Evolutionary conservation across 2,329 filamentous ascomycete species (phyloP), one percentile per base, ranked within the genome.

Genomic region (Didymella pomorum): DNA sequence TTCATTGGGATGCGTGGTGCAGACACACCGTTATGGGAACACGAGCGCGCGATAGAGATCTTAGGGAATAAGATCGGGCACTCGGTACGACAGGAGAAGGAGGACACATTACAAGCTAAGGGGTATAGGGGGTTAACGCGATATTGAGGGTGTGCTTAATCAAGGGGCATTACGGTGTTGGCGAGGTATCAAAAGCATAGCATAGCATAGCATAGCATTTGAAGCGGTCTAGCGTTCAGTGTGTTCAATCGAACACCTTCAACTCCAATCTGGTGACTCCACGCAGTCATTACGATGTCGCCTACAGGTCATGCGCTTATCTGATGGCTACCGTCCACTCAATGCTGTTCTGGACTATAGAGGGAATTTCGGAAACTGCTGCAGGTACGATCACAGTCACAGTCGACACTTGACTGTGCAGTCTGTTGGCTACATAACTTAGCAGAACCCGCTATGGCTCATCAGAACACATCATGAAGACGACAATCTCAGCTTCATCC

Each of bases 1-100:
- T 93, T 93, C 65, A 91, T 92, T 71, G 90, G 90, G 12, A 79
- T 93, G 56, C 79, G 86, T 49, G 89, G 88, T 2, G 85, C 84
- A 67, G 83, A 86, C 63, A 84, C 82, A 29, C 84, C 84, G 20
- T 64, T 73, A 4, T 78, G 79, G 74, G 80, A 82, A 70, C 78
- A 79, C 62, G 76, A 78, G 43, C 69, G 78, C 12, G 74, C 78
- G 61, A 70, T 80, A 14, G 71, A 77, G 60, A 67, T 73, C 45
- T 33, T 76, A 48, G 54, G 55, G 52, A 64, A 65, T 20, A 71
- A 65, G 62, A 67, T 73, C 49, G 54, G 54, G 69, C 73, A 67
- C 51, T 62, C 51, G 26, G 44, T 73, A 8, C 48, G 47, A 29
- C 56, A 61, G 29, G 70, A 74, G 49, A 66, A 66, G 50, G 47